These are phyloP conservation scores for Blastobotrys attinorum DNA, from an alignment of 805 yeast species.

Conservation along the genomic window DNA sequence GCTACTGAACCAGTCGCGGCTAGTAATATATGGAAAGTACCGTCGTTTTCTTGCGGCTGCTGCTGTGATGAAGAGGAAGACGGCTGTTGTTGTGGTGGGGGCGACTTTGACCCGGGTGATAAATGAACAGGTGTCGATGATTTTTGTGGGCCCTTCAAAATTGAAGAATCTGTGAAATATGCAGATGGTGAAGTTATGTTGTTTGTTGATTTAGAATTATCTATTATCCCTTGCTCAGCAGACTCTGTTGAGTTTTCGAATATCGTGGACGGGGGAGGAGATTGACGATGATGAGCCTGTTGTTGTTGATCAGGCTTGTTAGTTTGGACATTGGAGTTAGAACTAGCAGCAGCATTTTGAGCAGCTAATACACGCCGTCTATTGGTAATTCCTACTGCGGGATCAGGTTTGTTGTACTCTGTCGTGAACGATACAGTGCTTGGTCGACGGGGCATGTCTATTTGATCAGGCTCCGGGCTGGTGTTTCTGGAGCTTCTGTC, in stretches of 20 bases:
- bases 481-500: background rate
- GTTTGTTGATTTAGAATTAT: no score
- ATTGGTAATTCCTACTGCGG: constrained; percentile 1
- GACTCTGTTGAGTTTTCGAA: background rate
- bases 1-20: constrained; percentile 98
- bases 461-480: background rate
- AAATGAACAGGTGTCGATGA: no score
- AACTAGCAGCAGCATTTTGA: background rate
- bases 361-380: constrained; percentile 1
- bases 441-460: background rate
- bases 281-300: no score
- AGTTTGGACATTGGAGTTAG: background rate
- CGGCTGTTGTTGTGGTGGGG: background rate
- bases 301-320: background rate
- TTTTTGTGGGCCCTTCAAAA: background rate
- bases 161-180: background rate
- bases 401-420: background rate
- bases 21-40: constrained; percentile 72
- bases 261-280: no score
- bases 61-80: no score
- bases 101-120: no score
- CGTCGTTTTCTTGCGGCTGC: constrained; percentile 4
- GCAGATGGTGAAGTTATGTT: no score
- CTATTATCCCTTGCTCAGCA: background rate
- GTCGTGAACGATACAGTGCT: constrained; percentile 4